phyloP scores from a whole-genome alignment of 2,329 filamentous ascomycete species.

The Aspergillus fumigatiaffinis region DNA sequence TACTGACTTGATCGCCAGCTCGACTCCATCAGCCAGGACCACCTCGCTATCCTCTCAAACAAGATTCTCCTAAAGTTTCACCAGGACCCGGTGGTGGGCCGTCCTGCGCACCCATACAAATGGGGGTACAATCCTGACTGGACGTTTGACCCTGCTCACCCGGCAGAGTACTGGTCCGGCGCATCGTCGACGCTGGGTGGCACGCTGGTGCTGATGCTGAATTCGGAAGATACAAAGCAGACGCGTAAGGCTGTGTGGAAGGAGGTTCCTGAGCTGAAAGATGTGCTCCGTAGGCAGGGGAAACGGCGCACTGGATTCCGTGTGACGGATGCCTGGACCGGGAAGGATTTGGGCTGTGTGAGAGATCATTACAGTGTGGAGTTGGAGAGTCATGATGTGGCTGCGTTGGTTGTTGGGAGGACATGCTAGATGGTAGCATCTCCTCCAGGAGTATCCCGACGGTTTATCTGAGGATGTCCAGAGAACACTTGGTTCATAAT shows the following conservation, averaged over 20 bases:
- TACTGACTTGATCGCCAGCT: constrained; percentile 23
- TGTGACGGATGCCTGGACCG: constrained; percentile 29
- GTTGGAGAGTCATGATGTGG: constrained; percentile 27
- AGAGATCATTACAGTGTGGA: constrained; percentile 18
- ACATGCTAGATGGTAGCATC: constrained; percentile 1
- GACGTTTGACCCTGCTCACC: constrained; percentile 31
- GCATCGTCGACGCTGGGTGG: constrained; percentile 24
- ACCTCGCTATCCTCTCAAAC: constrained; percentile 44
- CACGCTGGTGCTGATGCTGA: constrained; percentile 30
- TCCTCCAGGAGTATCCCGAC: not conserved
- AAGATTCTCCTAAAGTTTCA: constrained; percentile 40
- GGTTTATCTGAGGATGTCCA: not conserved
- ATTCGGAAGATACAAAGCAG: constrained; percentile 21
- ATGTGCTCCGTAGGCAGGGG: not conserved
- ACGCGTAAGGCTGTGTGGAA: constrained; percentile 25
- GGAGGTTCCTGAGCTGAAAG: constrained; percentile 28
- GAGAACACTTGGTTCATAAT: not conserved
- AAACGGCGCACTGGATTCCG: constrained; percentile 9
- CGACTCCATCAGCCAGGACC: constrained; percentile 30
- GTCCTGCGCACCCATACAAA: constrained; percentile 42
- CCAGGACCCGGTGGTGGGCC: constrained; percentile 44
- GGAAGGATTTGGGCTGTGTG: constrained; percentile 28
- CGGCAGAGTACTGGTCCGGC: constrained; percentile 36
- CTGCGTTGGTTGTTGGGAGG: constrained; percentile 25
- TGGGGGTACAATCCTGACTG: constrained; percentile 34